A percentile compares a stretch with the other conserved stretches of the same genome.
Conservation (phyloP, 805 yeast genomes). For the Starmerella khaoyaiensis region DNA sequence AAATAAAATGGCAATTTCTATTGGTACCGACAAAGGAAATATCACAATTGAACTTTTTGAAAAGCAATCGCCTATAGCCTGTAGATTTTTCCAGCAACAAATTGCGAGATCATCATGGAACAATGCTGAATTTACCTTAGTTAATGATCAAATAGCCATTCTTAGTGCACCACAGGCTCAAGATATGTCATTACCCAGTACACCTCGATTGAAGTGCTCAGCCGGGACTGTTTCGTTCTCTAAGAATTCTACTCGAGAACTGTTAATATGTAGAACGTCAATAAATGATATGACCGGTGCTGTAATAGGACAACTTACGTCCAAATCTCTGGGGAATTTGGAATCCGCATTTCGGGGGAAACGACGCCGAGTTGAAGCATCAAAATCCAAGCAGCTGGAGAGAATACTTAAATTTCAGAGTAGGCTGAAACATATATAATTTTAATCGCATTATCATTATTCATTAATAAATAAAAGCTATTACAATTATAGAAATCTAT, state of each 20-base stretch:
- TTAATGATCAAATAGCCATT: not conserved
- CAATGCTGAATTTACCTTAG: not conserved
- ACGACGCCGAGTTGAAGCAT: too few relatives aligned
- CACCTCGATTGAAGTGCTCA: not conserved
- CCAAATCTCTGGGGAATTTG: not conserved
- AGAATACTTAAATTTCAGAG: too few relatives aligned
- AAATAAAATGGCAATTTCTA: too few relatives aligned
- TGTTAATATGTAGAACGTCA: conserved; percentile 1
- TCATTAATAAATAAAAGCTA: too few relatives aligned
- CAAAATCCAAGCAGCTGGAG: too few relatives aligned
- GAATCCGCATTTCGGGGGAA: not conserved
- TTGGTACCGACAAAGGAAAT: too few relatives aligned
- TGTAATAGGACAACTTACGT: conserved; percentile 4
- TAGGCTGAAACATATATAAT: not conserved
- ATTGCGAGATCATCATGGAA: conserved; percentile 5
- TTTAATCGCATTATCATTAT: not conserved
- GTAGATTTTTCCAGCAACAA: conserved; percentile 9
- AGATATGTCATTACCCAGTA: too few relatives aligned
- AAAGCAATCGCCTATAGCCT: conserved; percentile 10
- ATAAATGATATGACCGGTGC: not conserved
- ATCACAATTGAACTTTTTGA: conserved; percentile 7
- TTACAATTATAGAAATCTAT: too few relatives aligned
- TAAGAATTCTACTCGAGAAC: conserved; percentile 1
- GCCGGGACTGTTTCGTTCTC: conserved; percentile 6
- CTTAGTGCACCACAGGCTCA: not conserved